phyloP scores from a whole-genome alignment of 331 rosid genomes.

The Prunus yedoensis region DNA sequence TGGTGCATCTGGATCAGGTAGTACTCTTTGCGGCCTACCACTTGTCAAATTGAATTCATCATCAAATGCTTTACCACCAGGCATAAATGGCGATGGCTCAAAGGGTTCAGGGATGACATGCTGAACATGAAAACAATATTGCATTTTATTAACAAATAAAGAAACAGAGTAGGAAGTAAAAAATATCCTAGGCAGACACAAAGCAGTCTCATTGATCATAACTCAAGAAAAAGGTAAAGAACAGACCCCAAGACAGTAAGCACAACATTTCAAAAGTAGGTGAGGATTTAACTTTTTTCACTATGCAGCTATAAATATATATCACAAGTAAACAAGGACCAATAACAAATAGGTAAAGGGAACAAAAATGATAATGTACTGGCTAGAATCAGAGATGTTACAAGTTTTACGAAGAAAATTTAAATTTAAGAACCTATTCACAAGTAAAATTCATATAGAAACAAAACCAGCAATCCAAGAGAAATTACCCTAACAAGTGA shows the following conservation, averaged over 20 bases:
- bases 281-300: not conserved
- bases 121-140: conserved; percentile 43
- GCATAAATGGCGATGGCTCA: conserved; percentile 92
- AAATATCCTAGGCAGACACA: not conserved
- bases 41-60: conserved; percentile 50
- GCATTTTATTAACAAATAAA: conserved; percentile 16
- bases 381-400: not conserved
- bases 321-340: not conserved
- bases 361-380: not conserved
- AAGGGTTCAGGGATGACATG: conserved; percentile 84
- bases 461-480: not conserved
- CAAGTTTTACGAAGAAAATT: not conserved
- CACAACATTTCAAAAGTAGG: not conserved
- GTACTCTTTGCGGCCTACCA: conserved; percentile 60
- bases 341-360: not conserved
- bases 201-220: not conserved
- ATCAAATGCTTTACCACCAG: conserved; percentile 71
- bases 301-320: not conserved
- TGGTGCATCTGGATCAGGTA: conserved; percentile 60
- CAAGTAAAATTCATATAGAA: not conserved
- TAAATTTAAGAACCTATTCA: not conserved
- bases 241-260: not conserved
- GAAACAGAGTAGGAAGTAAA: conserved; percentile 4
- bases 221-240: not conserved
- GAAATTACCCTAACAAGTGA: not conserved